Conservation (phyloP, 1,284 basidiomycete species). For the Uromyces viciae-fabae region DNA sequence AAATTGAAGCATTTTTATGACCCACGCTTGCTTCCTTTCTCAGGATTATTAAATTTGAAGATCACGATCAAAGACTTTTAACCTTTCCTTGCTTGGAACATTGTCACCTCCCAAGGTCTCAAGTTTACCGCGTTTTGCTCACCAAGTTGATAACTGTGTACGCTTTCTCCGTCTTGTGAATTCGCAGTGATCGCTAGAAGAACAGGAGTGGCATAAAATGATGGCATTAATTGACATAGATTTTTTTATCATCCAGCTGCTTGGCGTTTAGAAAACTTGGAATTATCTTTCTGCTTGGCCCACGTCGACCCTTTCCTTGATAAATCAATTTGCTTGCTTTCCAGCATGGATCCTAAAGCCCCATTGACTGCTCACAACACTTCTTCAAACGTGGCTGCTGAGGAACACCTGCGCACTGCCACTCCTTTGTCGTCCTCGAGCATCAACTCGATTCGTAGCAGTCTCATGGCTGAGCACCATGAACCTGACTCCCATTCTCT, state of each 20-base stretch:
- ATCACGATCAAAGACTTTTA: too few relatives aligned
- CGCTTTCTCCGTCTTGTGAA: not conserved
- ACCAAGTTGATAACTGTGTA: not conserved
- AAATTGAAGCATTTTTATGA: too few relatives aligned
- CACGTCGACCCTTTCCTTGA: not conserved
- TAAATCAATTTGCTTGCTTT: not conserved
- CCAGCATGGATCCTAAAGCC: not conserved
- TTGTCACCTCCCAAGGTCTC: too few relatives aligned
- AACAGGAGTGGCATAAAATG: too few relatives aligned
- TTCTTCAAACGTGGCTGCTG: not conserved
- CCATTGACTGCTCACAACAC: not conserved
- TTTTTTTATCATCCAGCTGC: not conserved
- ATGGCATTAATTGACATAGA: not conserved
- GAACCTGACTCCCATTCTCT: not conserved
- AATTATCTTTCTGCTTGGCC: not conserved
- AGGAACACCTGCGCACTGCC: not conserved
- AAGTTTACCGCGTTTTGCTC: not conserved
- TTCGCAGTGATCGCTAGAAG: too few relatives aligned
- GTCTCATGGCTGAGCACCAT: constrained; percentile 10
- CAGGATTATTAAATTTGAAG: too few relatives aligned
- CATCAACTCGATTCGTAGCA: not conserved
- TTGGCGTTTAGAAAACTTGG: not conserved
- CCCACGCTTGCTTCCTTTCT: too few relatives aligned
- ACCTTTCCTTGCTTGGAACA: too few relatives aligned
- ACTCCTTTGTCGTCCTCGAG: not conserved